Percentiles rank a stretch among this genome's conserved stretches.
Evolutionary conservation across 1,284 basidiomycete species (phyloP).

Genomic region (Fomitopsis pinicola): DNA sequence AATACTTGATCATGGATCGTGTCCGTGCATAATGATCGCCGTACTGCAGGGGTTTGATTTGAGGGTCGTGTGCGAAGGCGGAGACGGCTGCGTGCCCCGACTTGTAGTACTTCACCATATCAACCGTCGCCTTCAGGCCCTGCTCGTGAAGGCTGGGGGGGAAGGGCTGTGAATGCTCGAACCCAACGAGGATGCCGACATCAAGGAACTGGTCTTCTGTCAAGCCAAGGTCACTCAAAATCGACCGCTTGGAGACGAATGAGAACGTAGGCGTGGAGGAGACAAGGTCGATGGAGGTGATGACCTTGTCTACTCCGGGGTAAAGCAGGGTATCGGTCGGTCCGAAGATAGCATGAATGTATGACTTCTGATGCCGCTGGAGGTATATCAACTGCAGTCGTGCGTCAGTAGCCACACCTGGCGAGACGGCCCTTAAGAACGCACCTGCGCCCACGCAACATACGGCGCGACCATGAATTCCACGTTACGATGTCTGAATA

Average conservation of each 20-base stretch:
- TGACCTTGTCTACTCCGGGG: conserved; percentile 87
- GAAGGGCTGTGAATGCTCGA: conserved; percentile 84
- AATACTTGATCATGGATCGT: conserved; percentile 90
- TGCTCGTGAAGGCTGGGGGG: conserved; percentile 80
- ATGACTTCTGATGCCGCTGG: conserved; percentile 88
- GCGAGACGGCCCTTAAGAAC: conserved; percentile 21
- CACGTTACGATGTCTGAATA: conserved; percentile 93
- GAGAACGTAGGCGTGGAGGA: conserved; percentile 71
- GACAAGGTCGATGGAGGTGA: conserved; percentile 80
- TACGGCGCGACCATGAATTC: conserved; percentile 98
- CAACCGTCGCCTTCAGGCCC: conserved; percentile 78
- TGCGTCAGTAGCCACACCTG: conserved; percentile 9
- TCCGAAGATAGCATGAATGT: conserved; percentile 93
- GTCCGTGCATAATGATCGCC: conserved; percentile 88
- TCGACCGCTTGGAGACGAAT: conserved; percentile 77
- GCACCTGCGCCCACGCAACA: conserved; percentile 88
- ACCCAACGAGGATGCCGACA: conserved; percentile 88
- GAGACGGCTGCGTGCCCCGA: conserved; percentile 79
- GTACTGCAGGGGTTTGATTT: conserved; percentile 76
- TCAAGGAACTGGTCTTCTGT: conserved; percentile 94
- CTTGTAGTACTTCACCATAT: conserved; percentile 89
- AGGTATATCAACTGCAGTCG: conserved; percentile 81
- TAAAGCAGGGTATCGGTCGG: conserved; percentile 90
- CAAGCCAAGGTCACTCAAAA: conserved; percentile 76
- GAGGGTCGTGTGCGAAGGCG: conserved; percentile 73